Percentiles rank a stretch among this genome's conserved stretches.
These are phyloP conservation scores for Macrocystidia cucumis DNA, from an alignment of 1,284 basidiomycete species.

Conservation along the genomic window DNA sequence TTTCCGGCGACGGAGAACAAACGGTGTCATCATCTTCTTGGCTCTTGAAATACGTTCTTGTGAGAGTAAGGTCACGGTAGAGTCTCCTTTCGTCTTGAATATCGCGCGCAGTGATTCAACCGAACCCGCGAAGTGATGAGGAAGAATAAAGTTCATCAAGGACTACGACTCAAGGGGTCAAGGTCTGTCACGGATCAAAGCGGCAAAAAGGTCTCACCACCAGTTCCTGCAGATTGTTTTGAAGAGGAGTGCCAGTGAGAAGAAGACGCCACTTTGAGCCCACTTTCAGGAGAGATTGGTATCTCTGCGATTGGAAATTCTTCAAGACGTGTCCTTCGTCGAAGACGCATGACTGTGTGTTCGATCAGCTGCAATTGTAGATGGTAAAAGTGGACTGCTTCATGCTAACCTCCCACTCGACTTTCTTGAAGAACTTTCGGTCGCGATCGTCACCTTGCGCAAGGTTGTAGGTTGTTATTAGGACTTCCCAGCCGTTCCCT, in stretches of 20 bases:
- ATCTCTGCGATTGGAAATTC: slow-evolving; percentile 94
- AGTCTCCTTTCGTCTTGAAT: slow-evolving; percentile 93
- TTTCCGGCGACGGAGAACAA: slow-evolving; percentile 93
- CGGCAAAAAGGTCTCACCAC: slow-evolving; percentile 52
- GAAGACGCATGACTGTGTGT: slow-evolving; percentile 74
- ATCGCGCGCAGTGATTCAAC: slow-evolving; percentile 83
- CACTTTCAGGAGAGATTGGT: slow-evolving; percentile 83
- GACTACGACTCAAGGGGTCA: slow-evolving; percentile 46
- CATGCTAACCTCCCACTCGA: slow-evolving; percentile 82
- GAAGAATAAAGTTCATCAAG: slow-evolving; percentile 96
- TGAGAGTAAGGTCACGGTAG: slow-evolving; percentile 80
- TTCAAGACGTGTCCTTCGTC: slow-evolving; percentile 97
- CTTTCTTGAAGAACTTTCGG: slow-evolving; percentile 85
- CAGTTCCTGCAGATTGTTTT: slow-evolving; percentile 89
- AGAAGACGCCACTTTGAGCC: slow-evolving; percentile 86
- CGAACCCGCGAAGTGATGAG: slow-evolving; percentile 78
- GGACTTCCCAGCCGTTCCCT: slow-evolving; percentile 78
- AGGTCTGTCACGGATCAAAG: slow-evolving; percentile 6
- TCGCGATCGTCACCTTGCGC: slow-evolving; percentile 86
- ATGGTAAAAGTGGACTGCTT: neutral
- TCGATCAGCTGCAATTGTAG: neutral
- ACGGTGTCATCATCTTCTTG: slow-evolving; percentile 99
- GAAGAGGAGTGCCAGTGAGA: slow-evolving; percentile 93
- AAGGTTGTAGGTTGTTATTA: slow-evolving; percentile 95
- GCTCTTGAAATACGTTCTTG: slow-evolving; percentile 90